Conservation (phyloP, 2,329 filamentous ascomycete species). For the Stenocarpella maydis region DNA sequence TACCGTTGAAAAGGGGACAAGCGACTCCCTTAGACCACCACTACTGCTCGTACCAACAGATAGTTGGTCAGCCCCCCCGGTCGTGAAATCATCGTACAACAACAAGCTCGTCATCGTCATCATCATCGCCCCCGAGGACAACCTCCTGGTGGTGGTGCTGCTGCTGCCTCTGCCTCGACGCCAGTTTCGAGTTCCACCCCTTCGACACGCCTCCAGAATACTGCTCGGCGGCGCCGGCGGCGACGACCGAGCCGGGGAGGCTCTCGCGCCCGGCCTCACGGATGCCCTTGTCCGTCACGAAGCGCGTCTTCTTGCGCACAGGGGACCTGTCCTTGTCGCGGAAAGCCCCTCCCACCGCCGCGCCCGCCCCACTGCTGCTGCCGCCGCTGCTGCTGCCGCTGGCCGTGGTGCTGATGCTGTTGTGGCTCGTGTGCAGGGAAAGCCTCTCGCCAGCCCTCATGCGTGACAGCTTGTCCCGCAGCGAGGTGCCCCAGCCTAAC, state of each 20-base stretch:
- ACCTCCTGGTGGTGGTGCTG: conserved; percentile 41
- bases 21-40: not conserved
- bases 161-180: conserved; percentile 33
- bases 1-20: not conserved
- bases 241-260: conserved; percentile 46
- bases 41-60: not conserved
- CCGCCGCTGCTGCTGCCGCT: conserved; percentile 39
- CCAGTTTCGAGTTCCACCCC: not conserved
- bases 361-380: conserved; percentile 5
- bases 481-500: conserved; percentile 65
- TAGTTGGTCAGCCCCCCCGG: not conserved
- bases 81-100: conserved; percentile 47
- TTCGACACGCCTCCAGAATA: not conserved
- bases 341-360: not conserved
- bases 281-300: conserved; percentile 80
- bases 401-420: conserved; percentile 43
- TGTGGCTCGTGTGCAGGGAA: conserved; percentile 30
- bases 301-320: conserved; percentile 78
- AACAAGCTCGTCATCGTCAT: conserved; percentile 54
- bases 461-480: conserved; percentile 64
- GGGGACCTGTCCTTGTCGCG: conserved; percentile 50
- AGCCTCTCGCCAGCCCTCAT: conserved; percentile 67
- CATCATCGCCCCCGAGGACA: conserved; percentile 49
- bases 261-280: conserved; percentile 80
- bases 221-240: not conserved